phyloP scores from a whole-genome alignment of 768 basidiomycete genomes.

The Boletus tomentosulus region DNA sequence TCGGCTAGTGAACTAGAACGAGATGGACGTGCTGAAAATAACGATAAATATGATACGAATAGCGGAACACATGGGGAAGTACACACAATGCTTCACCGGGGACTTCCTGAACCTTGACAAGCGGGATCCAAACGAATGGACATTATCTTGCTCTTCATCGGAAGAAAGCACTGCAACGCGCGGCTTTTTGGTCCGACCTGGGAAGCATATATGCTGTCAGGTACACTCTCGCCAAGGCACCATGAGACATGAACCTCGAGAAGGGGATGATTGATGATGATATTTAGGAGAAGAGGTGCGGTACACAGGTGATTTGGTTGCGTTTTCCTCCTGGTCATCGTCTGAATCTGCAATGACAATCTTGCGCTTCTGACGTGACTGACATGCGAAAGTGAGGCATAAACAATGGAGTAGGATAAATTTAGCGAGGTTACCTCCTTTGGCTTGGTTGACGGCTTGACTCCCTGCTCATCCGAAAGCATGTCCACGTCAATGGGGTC shows the following conservation, averaged over 20 bases:
- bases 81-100: slow-evolving; percentile 49
- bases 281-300: slow-evolving; percentile 28
- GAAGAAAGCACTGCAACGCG: slow-evolving; percentile 50
- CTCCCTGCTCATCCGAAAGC: slow-evolving; percentile 44
- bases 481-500: slow-evolving; percentile 77
- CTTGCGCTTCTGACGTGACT: slow-evolving; percentile 61
- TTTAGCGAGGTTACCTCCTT: slow-evolving; percentile 30
- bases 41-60: slow-evolving; percentile 7
- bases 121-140: slow-evolving; percentile 51
- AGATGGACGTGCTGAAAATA: slow-evolving; percentile 37
- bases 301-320: slow-evolving; percentile 14
- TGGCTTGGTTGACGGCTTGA: slow-evolving; percentile 34
- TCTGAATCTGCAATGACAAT: slow-evolving; percentile 67
- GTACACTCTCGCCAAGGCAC: background rate
- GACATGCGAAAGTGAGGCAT: background rate
- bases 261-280: slow-evolving; percentile 24
- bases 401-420: background rate
- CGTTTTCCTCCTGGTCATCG: slow-evolving; percentile 41
- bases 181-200: slow-evolving; percentile 56
- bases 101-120: slow-evolving; percentile 66
- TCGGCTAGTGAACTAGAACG: slow-evolving; percentile 44
- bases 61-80: background rate
- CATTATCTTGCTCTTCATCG: slow-evolving; percentile 43
- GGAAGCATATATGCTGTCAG: slow-evolving; percentile 8
- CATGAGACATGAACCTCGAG: slow-evolving; percentile 18